Evolutionary conservation across 495 filamentous ascomycete genomes (phyloP), one percentile per base, ranked within the genome.

Genomic region (Evansstolkia leycettana): DNA sequence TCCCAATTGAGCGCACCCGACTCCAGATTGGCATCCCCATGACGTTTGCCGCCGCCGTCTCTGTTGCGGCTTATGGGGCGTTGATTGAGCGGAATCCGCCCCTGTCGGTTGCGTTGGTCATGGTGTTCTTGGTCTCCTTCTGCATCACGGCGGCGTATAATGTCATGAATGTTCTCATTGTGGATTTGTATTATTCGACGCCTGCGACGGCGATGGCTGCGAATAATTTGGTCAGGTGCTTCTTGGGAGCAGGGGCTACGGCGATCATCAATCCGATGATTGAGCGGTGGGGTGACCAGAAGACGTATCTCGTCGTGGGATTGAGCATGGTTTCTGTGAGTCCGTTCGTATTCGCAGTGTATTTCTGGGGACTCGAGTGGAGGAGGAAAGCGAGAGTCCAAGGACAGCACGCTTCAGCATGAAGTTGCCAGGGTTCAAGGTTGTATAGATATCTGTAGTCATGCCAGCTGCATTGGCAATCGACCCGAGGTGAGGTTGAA

Each of bases 141-240:
- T 61, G 52, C 33, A 57, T 75, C 11, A 73, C 72, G 0, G 70
- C 65, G 1, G 60, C 65, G 2, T 76, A 75, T 38, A 69, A 67
- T 54, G 20, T 52, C 44, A 37, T 37, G 40, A 58, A 56, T 34
- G 38, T 51, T 3, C 37, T 56, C 3, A 43, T 84, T 9, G 67
- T 82, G 2, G 81, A 84, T 35, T 54, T 83, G 17, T 72, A 79
- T 40, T 73, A 71, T 3, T 48, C 56, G 0, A 67, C 54, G 0
- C 75, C 80, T 0, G 72, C 71, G 0, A 74, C 80, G 0, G 78
- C 73, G 0, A 75, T 76, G 18, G 80, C 81, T 5, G 73, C 77
- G 1, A 80, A 79, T 40, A 85, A 87, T 46, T 54, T 87, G 7
- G 70, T 75, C 0, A 55, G 80, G 5, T 85, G 79, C 42, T 48